These are phyloP conservation scores for Hagleromyces aurorensis DNA, from an alignment of 805 yeast species.

Conservation along the genomic window DNA sequence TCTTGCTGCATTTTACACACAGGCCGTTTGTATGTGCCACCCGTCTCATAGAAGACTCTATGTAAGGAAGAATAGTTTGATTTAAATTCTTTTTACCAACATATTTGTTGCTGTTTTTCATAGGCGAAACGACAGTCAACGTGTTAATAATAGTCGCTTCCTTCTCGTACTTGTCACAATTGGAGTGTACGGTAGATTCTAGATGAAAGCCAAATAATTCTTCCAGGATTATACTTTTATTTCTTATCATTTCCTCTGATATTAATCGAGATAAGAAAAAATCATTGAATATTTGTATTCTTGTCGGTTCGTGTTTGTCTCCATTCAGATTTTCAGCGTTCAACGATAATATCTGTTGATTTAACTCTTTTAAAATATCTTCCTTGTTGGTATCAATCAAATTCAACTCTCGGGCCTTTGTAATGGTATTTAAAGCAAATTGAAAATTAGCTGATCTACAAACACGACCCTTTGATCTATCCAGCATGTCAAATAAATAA, in stretches of 20 bases:
- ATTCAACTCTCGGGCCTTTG: conserved; percentile 42
- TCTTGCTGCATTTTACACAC: conserved; percentile 45
- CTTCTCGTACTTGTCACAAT: conserved; percentile 21
- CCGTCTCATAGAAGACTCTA: conserved; percentile 55
- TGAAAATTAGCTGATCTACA: conserved; percentile 80
- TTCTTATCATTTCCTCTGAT: conserved; percentile 22
- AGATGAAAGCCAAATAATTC: conserved; percentile 29
- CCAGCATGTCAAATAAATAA: conserved; percentile 84
- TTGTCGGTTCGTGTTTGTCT: conserved; percentile 12
- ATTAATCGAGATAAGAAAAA: conserved; percentile 20
- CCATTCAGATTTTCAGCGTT: conserved; percentile 13
- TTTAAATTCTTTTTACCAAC: conserved; percentile 28
- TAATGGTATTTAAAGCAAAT: conserved; percentile 39
- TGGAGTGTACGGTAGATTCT: conserved; percentile 17
- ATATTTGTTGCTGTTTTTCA: conserved; percentile 21
- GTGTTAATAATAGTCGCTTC: conserved; percentile 17
- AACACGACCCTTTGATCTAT: conserved; percentile 67
- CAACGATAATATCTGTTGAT: conserved; percentile 3
- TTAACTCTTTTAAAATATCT: conserved; percentile 1
- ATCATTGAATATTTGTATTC: conserved; percentile 24
- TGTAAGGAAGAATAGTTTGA: conserved; percentile 43
- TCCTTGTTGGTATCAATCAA: conserved; percentile 41
- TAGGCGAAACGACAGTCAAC: conserved; percentile 23
- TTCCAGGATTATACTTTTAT: conserved; percentile 18
- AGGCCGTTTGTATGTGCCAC: conserved; percentile 40